Evolutionary conservation across 495 filamentous ascomycete species (phyloP).

Genomic region (Clohesyomyces aquaticus): DNA sequence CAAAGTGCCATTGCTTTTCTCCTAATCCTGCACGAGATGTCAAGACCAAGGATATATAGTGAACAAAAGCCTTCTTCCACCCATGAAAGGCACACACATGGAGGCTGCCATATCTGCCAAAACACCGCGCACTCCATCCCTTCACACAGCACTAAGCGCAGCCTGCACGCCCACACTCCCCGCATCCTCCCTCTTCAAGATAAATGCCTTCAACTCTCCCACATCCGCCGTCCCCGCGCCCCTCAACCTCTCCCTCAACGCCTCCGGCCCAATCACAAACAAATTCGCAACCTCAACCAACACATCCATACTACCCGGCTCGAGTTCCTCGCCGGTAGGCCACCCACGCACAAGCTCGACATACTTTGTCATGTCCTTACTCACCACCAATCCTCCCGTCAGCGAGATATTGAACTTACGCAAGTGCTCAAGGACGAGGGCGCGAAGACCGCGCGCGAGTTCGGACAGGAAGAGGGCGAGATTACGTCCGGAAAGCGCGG

Average conservation of each 20-base stretch:
- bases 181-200: slow-evolving; percentile 79
- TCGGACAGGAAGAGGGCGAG: slow-evolving; percentile 78
- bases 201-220: slow-evolving; percentile 79
- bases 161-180: slow-evolving; percentile 78
- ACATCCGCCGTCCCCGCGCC: slow-evolving; percentile 56
- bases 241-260: slow-evolving; percentile 77
- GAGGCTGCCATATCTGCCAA: too few species aligned
- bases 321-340: slow-evolving; percentile 72
- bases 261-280: slow-evolving; percentile 92
- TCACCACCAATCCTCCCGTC: slow-evolving; percentile 90
- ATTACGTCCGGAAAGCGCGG: slow-evolving; percentile 74
- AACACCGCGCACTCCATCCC: too few species aligned
- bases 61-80: too few species aligned
- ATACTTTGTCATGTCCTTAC: slow-evolving; percentile 93
- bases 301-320: slow-evolving; percentile 71
- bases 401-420: slow-evolving; percentile 90
- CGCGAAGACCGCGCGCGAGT: slow-evolving; percentile 76
- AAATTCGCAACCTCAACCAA: slow-evolving; percentile 93
- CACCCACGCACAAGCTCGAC: slow-evolving; percentile 78
- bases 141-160: slow-evolving; percentile 65
- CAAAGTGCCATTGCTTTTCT: too few species aligned
- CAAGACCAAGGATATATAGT: too few species aligned
- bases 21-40: too few species aligned
- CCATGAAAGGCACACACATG: too few species aligned
- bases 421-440: slow-evolving; percentile 85